phyloP scores from a whole-genome alignment of 495 filamentous ascomycete genomes.

The Neurospora sp. region DNA sequence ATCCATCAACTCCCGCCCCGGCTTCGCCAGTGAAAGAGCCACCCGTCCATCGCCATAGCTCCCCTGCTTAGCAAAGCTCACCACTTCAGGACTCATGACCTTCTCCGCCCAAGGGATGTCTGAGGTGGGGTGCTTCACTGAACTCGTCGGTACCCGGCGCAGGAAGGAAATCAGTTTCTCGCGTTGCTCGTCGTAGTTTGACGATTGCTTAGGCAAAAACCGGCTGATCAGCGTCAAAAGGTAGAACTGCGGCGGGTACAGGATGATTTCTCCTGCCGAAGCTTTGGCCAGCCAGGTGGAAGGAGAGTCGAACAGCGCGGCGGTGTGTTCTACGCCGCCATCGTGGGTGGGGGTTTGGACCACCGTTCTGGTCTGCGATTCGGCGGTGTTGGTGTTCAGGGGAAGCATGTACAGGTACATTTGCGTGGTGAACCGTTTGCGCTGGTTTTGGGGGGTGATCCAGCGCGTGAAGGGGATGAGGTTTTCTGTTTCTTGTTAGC shows the following conservation, averaged over 20 bases:
- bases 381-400: conserved; percentile 19
- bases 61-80: conserved; percentile 39
- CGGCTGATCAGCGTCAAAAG: conserved; percentile 56
- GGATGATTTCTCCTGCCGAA: conserved; percentile 54
- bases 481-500: conserved; percentile 37
- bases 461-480: conserved; percentile 83
- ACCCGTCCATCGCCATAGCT: conserved; percentile 27
- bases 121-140: conserved; percentile 23
- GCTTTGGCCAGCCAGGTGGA: conserved; percentile 57
- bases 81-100: conserved; percentile 57
- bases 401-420: conserved; percentile 98
- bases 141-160: conserved; percentile 23
- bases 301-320: conserved; percentile 64
- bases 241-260: conserved; percentile 87
- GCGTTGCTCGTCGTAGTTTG: conserved; percentile 44
- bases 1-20: conserved; percentile 59
- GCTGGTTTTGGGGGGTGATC: conserved; percentile 67
- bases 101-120: conserved; percentile 63
- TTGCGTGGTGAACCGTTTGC: conserved; percentile 77
- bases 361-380: conserved; percentile 19
- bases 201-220: conserved; percentile 34
- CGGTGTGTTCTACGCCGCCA: conserved; percentile 76
- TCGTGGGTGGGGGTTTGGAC: conserved; percentile 63
- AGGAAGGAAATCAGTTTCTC: conserved; percentile 50
- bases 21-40: conserved; percentile 59